These are phyloP conservation scores for Venturia effusa DNA, from an alignment of 2,329 filamentous ascomycete species.

Conservation along the genomic window DNA sequence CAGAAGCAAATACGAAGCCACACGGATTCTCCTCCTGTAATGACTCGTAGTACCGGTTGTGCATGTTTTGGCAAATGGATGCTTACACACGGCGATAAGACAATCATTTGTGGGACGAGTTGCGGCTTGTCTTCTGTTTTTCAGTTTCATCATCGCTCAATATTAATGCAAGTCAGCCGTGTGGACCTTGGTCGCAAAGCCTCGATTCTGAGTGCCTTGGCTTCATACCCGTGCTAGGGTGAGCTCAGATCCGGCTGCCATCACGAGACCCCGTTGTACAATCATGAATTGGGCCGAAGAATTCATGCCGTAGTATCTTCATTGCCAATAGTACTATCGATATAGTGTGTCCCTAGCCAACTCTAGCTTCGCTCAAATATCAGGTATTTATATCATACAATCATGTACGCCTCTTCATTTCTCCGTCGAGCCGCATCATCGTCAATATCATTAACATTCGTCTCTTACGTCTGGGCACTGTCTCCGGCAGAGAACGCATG, in stretches of 20 bases:
- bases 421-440: neutral
- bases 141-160: neutral
- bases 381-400: neutral
- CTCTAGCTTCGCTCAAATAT: neutral
- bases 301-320: neutral
- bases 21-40: neutral
- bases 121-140: neutral
- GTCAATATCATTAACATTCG: neutral
- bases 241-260: neutral
- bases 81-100: neutral
- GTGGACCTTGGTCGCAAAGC: neutral
- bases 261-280: neutral
- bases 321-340: neutral
- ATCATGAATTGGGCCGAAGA: neutral
- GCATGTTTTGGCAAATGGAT: no score
- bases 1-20: neutral
- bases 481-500: neutral
- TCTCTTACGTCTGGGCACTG: neutral
- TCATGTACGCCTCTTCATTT: neutral
- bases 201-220: neutral
- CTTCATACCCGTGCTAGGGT: no score
- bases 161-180: neutral
- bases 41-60: neutral
- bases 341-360: neutral
- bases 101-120: neutral